Conservation (phyloP, 768 basidiomycete species). For the Leucocoprinus sp. region DNA sequence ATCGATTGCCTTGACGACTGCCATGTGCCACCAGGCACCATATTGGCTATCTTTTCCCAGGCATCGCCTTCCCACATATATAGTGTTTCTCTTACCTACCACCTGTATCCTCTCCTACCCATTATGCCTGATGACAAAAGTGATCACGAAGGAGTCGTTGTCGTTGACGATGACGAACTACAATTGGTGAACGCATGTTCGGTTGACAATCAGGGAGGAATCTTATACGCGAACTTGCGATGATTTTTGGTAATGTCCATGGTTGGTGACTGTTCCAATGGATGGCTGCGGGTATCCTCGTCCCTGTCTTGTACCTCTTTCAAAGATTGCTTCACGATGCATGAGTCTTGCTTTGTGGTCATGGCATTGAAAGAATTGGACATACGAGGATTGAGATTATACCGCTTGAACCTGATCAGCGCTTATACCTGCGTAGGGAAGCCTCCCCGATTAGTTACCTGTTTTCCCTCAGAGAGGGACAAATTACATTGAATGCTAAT, state of each 20-base stretch:
- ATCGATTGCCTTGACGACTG: no score
- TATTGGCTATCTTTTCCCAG: neutral
- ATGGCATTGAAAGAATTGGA: conserved; percentile 20
- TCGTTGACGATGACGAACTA: conserved; percentile 32
- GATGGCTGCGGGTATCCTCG: conserved; percentile 87
- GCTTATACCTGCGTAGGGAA: conserved; percentile 99
- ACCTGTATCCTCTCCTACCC: neutral
- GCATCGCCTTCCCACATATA: conserved; percentile 1
- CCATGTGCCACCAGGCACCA: no score
- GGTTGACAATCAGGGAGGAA: conserved; percentile 22
- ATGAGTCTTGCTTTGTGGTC: conserved; percentile 15
- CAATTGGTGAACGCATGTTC: conserved; percentile 34
- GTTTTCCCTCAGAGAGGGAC: conserved; percentile 31
- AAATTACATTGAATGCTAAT: conserved; percentile 40
- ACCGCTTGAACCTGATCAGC: conserved; percentile 98
- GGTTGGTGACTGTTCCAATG: conserved; percentile 64
- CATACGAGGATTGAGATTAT: conserved; percentile 82
- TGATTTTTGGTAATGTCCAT: conserved; percentile 65
- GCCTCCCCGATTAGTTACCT: conserved; percentile 61
- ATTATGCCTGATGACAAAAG: conserved; percentile 20
- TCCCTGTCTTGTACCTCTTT: conserved; percentile 20
- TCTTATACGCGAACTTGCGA: conserved; percentile 21
- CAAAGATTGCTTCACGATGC: conserved; percentile 15
- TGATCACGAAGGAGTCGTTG: conserved; percentile 19
- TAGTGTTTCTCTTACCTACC: conserved; percentile 7